These are phyloP conservation scores for Sugiyamaella pinicola DNA, from an alignment of 1,139 yeast species.

Conservation along the genomic window DNA sequence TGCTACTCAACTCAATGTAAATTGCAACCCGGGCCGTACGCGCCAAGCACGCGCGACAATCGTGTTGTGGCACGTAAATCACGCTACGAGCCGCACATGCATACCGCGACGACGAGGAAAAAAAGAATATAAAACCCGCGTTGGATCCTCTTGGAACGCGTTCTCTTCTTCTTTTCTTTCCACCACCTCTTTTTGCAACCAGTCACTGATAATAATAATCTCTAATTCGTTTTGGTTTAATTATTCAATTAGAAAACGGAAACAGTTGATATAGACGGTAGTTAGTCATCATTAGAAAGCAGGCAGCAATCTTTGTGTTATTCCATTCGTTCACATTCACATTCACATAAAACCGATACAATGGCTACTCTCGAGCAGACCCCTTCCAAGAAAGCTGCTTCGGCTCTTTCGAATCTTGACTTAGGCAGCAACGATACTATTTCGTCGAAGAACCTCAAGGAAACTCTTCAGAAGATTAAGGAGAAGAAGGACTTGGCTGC, in stretches of 20 bases:
- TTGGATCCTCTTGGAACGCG: conserved; percentile 5
- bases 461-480: conserved; percentile 28
- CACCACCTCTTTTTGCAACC: not conserved
- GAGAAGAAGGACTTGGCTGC: conserved; percentile 24
- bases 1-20: not conserved
- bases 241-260: not conserved
- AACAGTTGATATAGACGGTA: not conserved
- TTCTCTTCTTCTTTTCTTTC: conserved; percentile 3
- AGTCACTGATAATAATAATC: not conserved
- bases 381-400: conserved; percentile 46
- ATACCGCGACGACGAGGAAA: not conserved
- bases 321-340: not conserved
- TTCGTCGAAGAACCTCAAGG: conserved; percentile 30
- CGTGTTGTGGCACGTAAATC: conserved; percentile 6
- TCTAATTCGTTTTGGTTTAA: not conserved
- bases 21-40: not conserved
- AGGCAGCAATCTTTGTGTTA: not conserved
- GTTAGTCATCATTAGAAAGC: not conserved
- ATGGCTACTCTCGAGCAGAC: conserved; percentile 39
- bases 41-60: conserved; percentile 16
- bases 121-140: conserved; percentile 13
- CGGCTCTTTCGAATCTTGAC: conserved; percentile 41
- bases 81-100: conserved; percentile 12
- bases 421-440: conserved; percentile 29
- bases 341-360: not conserved